Base-by-base conservation (phyloP, 768 basidiomycete species). In the Punctularia strigosozonata region DNA sequence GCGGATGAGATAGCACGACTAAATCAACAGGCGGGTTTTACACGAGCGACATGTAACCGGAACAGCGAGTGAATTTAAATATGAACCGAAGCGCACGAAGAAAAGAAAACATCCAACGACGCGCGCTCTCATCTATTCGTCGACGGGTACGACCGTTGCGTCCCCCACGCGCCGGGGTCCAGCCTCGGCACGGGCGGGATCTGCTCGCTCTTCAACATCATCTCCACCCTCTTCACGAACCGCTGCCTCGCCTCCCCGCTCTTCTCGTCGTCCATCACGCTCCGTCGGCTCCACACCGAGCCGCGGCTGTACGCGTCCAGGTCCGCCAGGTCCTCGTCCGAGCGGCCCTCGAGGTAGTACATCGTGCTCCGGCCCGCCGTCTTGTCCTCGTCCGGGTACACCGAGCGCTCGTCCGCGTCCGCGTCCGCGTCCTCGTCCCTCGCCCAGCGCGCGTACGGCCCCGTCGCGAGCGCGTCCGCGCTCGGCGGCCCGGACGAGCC, bases 181-280 rank as follows among this genome's bases (percentile, higher is more conserved):
- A 55, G 37, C 18, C 37, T 60, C 6, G 69, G 71, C 24, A 73
- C 67, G 23, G 69, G 69, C 24, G 69, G 69, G 13, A 65, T 47
- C 30, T 46, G 44, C 36, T 52, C 55, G 25, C 57, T 52, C 36
- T 61, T 64, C 49, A 69, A 65, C 69, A 77, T 69, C 38, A 58
- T 66, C 50, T 69, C 71, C 13, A 79, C 71, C 23, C 68, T 56
- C 43, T 58, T 49, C 36, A 77, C 58, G 44, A 79, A 70, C 47
- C 67, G 51, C 25, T 65, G 64, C 41, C 75, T 56, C 37, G 65
- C 61, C 47, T 61, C 54, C 47, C 63, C 66, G 45, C 75, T 77
- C 55, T 65, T 64, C 23, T 71, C 68, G 17, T 58, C 52, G 44
- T 77, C 75, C 50, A 77, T 41, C 38, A 78, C 58, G 44, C 73